Evolutionary conservation across 768 basidiomycete genomes (phyloP).

Genomic region (Neoboletus magnificus): DNA sequence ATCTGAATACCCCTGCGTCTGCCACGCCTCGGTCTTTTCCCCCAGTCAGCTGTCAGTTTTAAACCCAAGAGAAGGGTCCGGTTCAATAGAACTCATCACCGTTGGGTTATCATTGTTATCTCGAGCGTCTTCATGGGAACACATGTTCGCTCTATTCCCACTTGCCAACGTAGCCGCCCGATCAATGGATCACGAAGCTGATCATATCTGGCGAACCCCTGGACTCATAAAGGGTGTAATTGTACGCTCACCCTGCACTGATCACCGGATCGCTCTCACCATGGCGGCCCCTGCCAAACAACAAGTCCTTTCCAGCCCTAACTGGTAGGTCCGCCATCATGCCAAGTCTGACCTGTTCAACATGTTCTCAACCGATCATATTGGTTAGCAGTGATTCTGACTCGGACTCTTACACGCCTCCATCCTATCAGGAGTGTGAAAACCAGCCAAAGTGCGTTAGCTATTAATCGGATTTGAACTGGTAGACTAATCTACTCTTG

Average conservation of each 20-base stretch:
- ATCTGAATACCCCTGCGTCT: background rate
- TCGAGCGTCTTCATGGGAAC: constrained; percentile 6
- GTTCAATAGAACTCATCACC: background rate
- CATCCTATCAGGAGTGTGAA: background rate
- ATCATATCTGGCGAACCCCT: constrained; percentile 1
- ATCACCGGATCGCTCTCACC: background rate
- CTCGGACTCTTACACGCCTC: background rate
- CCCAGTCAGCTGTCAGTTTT: background rate
- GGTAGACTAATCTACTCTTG: background rate
- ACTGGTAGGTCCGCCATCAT: constrained; percentile 1
- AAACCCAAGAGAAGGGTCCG: background rate
- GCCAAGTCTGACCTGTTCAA: background rate
- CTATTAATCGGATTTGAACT: background rate
- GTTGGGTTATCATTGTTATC: constrained; percentile 9
- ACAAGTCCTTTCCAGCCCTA: background rate
- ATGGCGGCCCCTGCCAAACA: background rate
- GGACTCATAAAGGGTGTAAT: constrained; percentile 14
- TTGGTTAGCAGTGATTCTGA: background rate
- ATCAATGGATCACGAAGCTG: constrained; percentile 8
- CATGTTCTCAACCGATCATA: background rate
- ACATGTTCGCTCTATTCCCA: constrained; percentile 5
- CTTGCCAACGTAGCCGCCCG: constrained; percentile 1
- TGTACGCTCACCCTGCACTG: background rate
- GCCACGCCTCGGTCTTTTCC: background rate
- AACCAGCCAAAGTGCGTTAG: background rate